These are phyloP conservation scores for Calonectria pauciramosa DNA, from an alignment of 2,329 filamentous ascomycete species.

Conservation along the genomic window DNA sequence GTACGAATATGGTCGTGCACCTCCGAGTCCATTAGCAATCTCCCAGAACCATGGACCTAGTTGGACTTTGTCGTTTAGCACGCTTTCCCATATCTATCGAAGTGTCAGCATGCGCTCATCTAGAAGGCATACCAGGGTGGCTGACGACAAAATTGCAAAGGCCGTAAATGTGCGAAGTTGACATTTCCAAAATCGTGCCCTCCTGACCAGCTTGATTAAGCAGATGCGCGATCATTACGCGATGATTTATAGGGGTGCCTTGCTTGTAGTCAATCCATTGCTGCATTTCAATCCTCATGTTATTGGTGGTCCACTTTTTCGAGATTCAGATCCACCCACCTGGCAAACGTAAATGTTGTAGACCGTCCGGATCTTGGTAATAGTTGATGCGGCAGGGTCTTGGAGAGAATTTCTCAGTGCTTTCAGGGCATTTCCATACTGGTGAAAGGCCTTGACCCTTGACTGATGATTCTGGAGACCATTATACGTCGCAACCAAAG, in stretches of 20 bases:
- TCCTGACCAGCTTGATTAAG: background rate
- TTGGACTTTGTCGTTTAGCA: background rate
- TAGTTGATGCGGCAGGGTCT: background rate
- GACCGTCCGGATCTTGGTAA: background rate
- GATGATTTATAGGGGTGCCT: background rate
- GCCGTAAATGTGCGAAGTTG: background rate
- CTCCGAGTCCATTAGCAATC: background rate
- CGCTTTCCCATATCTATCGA: background rate
- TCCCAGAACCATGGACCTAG: background rate
- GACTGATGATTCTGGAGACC: background rate
- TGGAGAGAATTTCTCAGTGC: background rate
- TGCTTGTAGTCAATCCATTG: background rate
- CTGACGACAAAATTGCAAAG: background rate
- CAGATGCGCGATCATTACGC: background rate
- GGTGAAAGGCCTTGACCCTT: background rate
- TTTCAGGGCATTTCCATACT: background rate
- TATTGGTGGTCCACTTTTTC: background rate
- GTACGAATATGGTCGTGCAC: background rate
- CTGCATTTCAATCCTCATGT: background rate
- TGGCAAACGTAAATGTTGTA: background rate
- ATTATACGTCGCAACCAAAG: background rate
- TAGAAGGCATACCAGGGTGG: too few species aligned
- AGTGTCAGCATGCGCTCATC: background rate
- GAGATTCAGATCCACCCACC: background rate
- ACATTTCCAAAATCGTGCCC: background rate